Percentiles rank a stretch among this genome's conserved stretches.
Conservation (phyloP, 2,329 filamentous ascomycete species). For the Teratosphaeria epicoccoides region DNA sequence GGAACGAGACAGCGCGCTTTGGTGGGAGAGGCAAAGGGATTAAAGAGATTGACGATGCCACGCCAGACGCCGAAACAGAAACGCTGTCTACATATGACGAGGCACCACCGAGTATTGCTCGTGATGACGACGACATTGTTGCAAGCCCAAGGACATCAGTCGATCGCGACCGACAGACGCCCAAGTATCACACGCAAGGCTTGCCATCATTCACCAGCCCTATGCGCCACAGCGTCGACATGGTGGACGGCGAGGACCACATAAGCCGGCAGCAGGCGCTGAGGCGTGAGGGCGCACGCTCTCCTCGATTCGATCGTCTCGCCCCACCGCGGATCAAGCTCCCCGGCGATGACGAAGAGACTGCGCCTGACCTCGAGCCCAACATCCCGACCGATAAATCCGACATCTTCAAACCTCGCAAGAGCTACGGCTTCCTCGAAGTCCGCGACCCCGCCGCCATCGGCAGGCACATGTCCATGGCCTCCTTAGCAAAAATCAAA, state of each 20-base stretch:
- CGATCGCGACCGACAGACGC: slow-evolving; percentile 27
- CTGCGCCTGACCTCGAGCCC: slow-evolving; percentile 10
- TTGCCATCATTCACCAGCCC: slow-evolving; percentile 44
- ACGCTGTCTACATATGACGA: slow-evolving; percentile 37
- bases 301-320: slow-evolving; percentile 35
- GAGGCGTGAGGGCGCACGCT: slow-evolving; percentile 28
- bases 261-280: slow-evolving; percentile 34
- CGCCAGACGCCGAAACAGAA: slow-evolving; percentile 35
- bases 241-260: slow-evolving; percentile 24
- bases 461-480: not conserved
- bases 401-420: slow-evolving; percentile 8
- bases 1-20: slow-evolving; percentile 52
- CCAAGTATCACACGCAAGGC: slow-evolving; percentile 34
- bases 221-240: slow-evolving; percentile 13
- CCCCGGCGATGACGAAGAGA: slow-evolving; percentile 23
- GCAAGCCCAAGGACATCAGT: slow-evolving; percentile 28
- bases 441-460: not conserved
- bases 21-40: slow-evolving; percentile 45
- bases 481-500: not conserved
- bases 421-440: slow-evolving; percentile 17
- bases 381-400: slow-evolving; percentile 12
- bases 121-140: slow-evolving; percentile 19
- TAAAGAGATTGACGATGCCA: slow-evolving; percentile 10
- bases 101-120: not conserved
- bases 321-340: slow-evolving; percentile 43